Conservation (phyloP, 1,139 yeast species). For the Eremothecium sinecaudum region DNA sequence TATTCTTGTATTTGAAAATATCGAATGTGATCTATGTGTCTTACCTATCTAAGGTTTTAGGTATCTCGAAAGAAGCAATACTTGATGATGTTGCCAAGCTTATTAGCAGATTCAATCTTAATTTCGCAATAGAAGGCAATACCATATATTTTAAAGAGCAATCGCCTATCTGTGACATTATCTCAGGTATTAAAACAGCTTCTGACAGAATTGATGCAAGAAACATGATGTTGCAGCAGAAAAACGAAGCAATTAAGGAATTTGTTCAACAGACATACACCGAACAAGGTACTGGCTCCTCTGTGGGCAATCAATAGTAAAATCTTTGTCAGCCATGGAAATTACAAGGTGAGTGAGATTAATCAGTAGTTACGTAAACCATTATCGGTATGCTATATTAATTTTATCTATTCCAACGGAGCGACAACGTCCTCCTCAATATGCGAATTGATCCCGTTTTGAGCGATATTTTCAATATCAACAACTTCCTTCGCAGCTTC, state of each 20-base stretch:
- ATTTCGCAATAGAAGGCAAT: constrained; percentile 19
- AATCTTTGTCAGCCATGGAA: not conserved
- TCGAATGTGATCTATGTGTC: constrained; percentile 18
- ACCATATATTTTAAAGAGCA: constrained; percentile 13
- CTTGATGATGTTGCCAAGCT: constrained; percentile 15
- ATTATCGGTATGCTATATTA: too few relatives aligned
- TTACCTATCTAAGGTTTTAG: constrained; percentile 21
- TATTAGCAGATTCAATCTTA: constrained; percentile 15
- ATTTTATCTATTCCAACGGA: constrained; percentile 23
- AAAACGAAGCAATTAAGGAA: constrained; percentile 6
- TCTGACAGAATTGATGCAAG: not conserved
- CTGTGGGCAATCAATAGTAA: not conserved
- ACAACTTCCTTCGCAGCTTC: constrained; percentile 78
- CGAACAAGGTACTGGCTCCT: not conserved
- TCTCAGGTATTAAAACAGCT: constrained; percentile 1
- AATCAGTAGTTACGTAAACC: too few relatives aligned
- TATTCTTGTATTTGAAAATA: constrained; percentile 24
- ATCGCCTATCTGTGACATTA: constrained; percentile 1
- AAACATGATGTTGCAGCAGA: not conserved
- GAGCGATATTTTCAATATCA: constrained; percentile 63
- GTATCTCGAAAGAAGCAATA: constrained; percentile 15
- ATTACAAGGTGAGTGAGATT: not conserved
- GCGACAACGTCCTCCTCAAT: constrained; percentile 44
- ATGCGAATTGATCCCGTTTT: constrained; percentile 46
- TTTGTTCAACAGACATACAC: constrained; percentile 6